These are phyloP conservation scores for Lyophyllum decastes DNA, from an alignment of 768 basidiomycete species.

Conservation along the genomic window DNA sequence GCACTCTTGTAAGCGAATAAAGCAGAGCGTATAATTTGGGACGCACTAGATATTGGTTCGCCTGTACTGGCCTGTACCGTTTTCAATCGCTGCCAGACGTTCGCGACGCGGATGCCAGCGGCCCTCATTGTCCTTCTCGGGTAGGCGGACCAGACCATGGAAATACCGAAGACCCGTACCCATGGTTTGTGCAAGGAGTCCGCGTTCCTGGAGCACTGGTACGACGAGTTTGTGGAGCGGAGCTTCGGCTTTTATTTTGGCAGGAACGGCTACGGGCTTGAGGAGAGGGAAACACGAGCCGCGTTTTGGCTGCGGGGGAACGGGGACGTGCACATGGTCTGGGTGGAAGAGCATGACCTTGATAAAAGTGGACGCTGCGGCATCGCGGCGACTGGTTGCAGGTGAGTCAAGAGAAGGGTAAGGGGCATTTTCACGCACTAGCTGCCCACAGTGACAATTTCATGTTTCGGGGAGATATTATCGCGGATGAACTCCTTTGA, in stretches of 20 bases:
- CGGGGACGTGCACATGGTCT: slow-evolving; percentile 42
- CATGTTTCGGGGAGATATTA: slow-evolving; percentile 47
- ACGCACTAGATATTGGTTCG: slow-evolving; percentile 39
- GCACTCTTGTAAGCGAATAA: slow-evolving; percentile 1
- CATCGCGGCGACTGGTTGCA: slow-evolving; percentile 48
- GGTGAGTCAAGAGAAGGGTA: background rate
- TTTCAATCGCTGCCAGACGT: slow-evolving; percentile 27
- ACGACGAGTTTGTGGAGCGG: slow-evolving; percentile 37
- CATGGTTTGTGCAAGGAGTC: slow-evolving; percentile 43
- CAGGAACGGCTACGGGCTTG: background rate
- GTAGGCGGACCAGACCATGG: slow-evolving; percentile 55
- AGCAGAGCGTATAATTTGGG: background rate
- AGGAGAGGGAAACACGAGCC: background rate
- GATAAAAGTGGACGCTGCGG: slow-evolving; percentile 33
- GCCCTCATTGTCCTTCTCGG: slow-evolving; percentile 27
- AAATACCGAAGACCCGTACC: slow-evolving; percentile 37
- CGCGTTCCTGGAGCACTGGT: slow-evolving; percentile 42
- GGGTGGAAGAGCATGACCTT: slow-evolving; percentile 48
- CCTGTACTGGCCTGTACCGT: slow-evolving; percentile 37
- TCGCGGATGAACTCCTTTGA: slow-evolving; percentile 52
- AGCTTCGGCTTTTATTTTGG: background rate
- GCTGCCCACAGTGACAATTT: slow-evolving; percentile 51
- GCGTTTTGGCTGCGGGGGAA: slow-evolving; percentile 27
- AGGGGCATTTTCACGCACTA: slow-evolving; percentile 44
- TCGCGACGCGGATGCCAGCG: slow-evolving; percentile 22